Percentiles rank a stretch among this genome's conserved stretches.
phyloP scores from a whole-genome alignment of 1,139 yeast genomes.

The Lodderomyces elongisporus region DNA sequence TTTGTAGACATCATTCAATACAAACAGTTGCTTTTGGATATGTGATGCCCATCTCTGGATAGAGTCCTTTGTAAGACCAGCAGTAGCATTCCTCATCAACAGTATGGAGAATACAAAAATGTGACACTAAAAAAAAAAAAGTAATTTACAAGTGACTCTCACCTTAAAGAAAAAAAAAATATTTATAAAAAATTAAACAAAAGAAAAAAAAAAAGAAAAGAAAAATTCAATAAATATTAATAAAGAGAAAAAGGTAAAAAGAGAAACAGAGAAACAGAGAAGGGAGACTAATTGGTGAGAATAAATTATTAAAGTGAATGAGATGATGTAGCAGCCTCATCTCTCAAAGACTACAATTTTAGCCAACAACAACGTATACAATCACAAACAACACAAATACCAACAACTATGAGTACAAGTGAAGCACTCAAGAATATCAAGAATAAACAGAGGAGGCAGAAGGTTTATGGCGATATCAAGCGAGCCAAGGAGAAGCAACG shows the following conservation, averaged over 20 bases:
- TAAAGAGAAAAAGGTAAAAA: too few species aligned
- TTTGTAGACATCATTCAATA: constrained; percentile 16
- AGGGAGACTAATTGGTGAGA: too few species aligned
- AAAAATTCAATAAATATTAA: not conserved
- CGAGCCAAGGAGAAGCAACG: constrained; percentile 72
- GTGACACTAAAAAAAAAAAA: too few species aligned
- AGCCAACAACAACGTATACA: not conserved
- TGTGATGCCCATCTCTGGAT: constrained; percentile 16
- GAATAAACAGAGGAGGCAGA: constrained; percentile 77
- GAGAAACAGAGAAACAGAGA: too few species aligned
- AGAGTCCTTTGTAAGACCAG: constrained; percentile 9
- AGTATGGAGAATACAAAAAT: too few species aligned
- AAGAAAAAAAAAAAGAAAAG: not conserved
- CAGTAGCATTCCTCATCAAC: too few species aligned
- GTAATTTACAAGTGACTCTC: too few species aligned
- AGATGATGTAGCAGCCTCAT: too few species aligned
- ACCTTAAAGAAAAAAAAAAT: too few species aligned
- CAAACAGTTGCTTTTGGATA: constrained; percentile 16
- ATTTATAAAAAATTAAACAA: too few species aligned
- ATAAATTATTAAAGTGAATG: too few species aligned
- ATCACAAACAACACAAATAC: too few species aligned
- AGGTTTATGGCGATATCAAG: constrained; percentile 68
- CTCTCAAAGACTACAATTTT: not conserved
- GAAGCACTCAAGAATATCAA: constrained; percentile 47
- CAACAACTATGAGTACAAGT: constrained; percentile 14